Percentiles rank a stretch among this genome's conserved stretches.
Evolutionary conservation across 108 stramenopile species (phyloP).

Genomic region (Licmophora abbreviata): DNA sequence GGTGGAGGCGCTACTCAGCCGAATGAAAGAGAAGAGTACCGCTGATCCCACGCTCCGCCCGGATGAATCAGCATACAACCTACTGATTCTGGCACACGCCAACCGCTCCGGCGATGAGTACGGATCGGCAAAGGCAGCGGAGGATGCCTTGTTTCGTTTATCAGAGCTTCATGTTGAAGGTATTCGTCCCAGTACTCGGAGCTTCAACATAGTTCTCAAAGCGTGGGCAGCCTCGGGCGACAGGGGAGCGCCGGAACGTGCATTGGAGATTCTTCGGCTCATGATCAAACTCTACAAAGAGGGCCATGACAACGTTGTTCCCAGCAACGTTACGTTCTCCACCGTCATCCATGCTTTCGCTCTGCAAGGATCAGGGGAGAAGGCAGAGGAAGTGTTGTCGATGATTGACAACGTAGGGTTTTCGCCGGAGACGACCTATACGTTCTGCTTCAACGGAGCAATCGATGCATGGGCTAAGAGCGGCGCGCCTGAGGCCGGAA

Average conservation of each 20-base stretch:
- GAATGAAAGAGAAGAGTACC: slow-evolving; percentile 9
- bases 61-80: not conserved
- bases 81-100: not conserved
- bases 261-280: slow-evolving; percentile 15
- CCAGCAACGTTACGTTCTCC: slow-evolving; percentile 7
- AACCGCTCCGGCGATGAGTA: slow-evolving; percentile 8
- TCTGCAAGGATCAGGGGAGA: slow-evolving; percentile 9
- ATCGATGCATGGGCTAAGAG: slow-evolving; percentile 61
- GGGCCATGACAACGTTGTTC: slow-evolving; percentile 13
- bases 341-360: slow-evolving; percentile 7
- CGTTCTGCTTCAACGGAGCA: slow-evolving; percentile 40
- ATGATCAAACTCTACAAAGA: slow-evolving; percentile 16
- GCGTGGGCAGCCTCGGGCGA: not conserved
- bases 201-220: not conserved
- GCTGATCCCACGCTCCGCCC: not conserved
- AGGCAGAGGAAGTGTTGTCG: slow-evolving; percentile 18
- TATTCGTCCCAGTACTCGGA: not conserved
- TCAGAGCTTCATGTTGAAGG: slow-evolving; percentile 7
- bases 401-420: slow-evolving; percentile 19
- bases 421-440: slow-evolving; percentile 32
- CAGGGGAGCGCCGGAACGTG: not conserved
- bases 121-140: slow-evolving; percentile 16
- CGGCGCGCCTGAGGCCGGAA: slow-evolving; percentile 31
- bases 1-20: slow-evolving; percentile 18
- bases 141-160: slow-evolving; percentile 25